Evolutionary conservation across 441 rosid species (phyloP).

Genomic region (Biscutella laevigata): DNA sequence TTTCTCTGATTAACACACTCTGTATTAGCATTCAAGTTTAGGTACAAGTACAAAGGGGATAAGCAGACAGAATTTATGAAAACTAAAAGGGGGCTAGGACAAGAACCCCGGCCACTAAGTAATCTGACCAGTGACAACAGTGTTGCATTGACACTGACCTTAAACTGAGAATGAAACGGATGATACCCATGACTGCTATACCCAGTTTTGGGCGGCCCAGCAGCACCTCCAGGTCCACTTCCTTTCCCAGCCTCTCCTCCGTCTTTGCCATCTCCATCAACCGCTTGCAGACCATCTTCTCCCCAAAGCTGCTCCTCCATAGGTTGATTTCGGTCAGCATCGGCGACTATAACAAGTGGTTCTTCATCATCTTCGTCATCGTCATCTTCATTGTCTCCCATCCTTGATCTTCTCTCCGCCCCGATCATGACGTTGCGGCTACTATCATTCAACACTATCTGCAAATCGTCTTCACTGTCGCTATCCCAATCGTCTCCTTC

Average conservation of each 20-base stretch:
- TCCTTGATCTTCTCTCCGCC: conserved; percentile 39
- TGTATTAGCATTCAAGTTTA: conserved; percentile 25
- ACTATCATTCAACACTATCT: conserved; percentile 79
- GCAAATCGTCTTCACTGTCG: conserved; percentile 96
- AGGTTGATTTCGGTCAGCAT: conserved; percentile 49
- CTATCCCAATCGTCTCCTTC: conserved; percentile 59
- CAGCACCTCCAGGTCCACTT: conserved; percentile 35
- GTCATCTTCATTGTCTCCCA: conserved; percentile 41
- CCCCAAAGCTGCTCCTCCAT: conserved; percentile 64
- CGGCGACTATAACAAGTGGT: conserved; percentile 71
- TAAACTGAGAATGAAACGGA: conserved; percentile 96
- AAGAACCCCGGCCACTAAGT: conserved; percentile 27
- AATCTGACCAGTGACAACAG: conserved; percentile 37
- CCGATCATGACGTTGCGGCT: conserved; percentile 47
- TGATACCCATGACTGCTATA: conserved; percentile 82
- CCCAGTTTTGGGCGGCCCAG: conserved; percentile 54
- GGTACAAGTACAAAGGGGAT: conserved; percentile 32
- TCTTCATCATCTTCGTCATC: conserved; percentile 70
- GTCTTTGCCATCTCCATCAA: conserved; percentile 58
- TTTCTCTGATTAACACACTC: conserved; percentile 16
- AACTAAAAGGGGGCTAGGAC: conserved; percentile 19
- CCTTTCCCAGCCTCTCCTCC: conserved; percentile 43
- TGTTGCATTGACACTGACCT: conserved; percentile 75
- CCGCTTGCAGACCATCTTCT: conserved; percentile 41
- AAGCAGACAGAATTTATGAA: conserved; percentile 15